A percentile compares a stretch with the other conserved stretches of the same genome.
These are phyloP conservation scores for Ambrosiella cleistominuta DNA, from an alignment of 2,329 filamentous ascomycete species.

Conservation along the genomic window DNA sequence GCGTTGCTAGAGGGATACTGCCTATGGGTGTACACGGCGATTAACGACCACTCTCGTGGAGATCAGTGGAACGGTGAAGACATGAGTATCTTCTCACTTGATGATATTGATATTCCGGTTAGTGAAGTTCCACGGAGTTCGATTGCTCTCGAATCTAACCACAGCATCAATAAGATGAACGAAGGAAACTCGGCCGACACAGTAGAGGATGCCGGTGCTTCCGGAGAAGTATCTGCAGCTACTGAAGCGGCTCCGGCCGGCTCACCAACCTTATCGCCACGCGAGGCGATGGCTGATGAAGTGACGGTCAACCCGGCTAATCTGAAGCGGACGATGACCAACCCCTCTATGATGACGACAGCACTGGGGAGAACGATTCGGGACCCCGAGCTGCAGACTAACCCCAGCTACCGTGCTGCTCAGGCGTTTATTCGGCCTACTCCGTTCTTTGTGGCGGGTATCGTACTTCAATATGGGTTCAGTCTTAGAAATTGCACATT, in stretches of 20 bases:
- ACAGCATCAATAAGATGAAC: slow-evolving; percentile 4
- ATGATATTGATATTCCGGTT: slow-evolving; percentile 50
- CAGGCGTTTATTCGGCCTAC: slow-evolving; percentile 84
- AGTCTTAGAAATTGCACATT: slow-evolving; percentile 68
- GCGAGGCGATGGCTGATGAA: slow-evolving; percentile 24
- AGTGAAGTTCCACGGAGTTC: slow-evolving; percentile 26
- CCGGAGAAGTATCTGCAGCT: neutral
- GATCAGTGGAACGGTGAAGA: slow-evolving; percentile 98
- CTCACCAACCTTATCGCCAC: neutral
- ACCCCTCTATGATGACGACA: slow-evolving; percentile 45
- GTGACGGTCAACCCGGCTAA: slow-evolving; percentile 54
- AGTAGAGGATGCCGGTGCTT: neutral
- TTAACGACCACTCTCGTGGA: slow-evolving; percentile 75
- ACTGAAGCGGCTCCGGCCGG: neutral
- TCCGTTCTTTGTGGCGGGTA: slow-evolving; percentile 57
- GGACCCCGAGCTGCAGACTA: slow-evolving; percentile 40
- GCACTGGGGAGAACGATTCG: slow-evolving; percentile 23
- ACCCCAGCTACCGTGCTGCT: slow-evolving; percentile 67
- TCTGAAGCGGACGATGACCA: slow-evolving; percentile 54
- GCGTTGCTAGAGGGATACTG: slow-evolving; percentile 71
- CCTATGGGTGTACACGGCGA: slow-evolving; percentile 69
- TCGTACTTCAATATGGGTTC: slow-evolving; percentile 56
- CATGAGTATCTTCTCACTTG: slow-evolving; percentile 69
- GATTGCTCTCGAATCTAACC: slow-evolving; percentile 9
- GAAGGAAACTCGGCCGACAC: neutral